A percentile compares a stretch with the other conserved stretches of the same genome.
These are phyloP conservation scores for Prototheca wickerhamii DNA, from an alignment of 163 green algal species.

Conservation along the genomic window DNA sequence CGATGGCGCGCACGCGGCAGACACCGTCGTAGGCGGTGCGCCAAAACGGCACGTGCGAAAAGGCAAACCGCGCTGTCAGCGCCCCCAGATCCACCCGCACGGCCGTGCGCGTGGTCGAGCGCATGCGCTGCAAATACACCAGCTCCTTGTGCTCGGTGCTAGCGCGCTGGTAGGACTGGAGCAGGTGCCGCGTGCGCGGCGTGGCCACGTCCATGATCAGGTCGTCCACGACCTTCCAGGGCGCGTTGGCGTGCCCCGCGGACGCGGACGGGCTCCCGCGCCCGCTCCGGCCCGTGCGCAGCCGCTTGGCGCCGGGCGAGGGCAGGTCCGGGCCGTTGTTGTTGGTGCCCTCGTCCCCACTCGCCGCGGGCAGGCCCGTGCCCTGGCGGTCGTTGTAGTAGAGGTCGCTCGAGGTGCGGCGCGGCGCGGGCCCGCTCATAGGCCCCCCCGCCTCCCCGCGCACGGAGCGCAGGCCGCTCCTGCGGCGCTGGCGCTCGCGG, in stretches of 20 bases:
- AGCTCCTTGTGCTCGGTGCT: slow-evolving; percentile 23
- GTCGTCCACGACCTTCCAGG: slow-evolving; percentile 30
- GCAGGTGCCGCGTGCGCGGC: slow-evolving; percentile 29
- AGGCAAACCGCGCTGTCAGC: slow-evolving; percentile 43
- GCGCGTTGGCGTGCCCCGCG: slow-evolving; percentile 4
- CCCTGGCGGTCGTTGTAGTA: slow-evolving; percentile 2
- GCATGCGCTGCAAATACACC: slow-evolving; percentile 23
- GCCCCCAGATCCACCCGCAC: slow-evolving; percentile 32
- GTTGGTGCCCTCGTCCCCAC: not conserved
- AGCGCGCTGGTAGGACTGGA: slow-evolving; percentile 28
- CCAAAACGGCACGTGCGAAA: slow-evolving; percentile 62
- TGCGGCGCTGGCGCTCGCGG: slow-evolving; percentile 3
- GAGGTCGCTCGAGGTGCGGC: no score
- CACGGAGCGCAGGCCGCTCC: not conserved
- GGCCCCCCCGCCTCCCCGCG: no score
- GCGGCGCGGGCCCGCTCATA: no score
- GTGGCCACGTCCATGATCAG: slow-evolving; percentile 40
- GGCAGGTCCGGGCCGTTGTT: not conserved
- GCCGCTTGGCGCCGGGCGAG: not conserved
- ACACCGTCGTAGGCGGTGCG: slow-evolving; percentile 36
- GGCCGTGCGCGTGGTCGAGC: slow-evolving; percentile 21
- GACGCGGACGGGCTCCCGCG: not conserved
- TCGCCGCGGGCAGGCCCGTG: not conserved
- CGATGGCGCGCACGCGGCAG: slow-evolving; percentile 14
- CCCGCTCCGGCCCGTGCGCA: not conserved